Percentiles rank a stretch among this genome's conserved stretches.
Conservation (phyloP, 768 basidiomycete species). For the Suillus cothurnatus region DNA sequence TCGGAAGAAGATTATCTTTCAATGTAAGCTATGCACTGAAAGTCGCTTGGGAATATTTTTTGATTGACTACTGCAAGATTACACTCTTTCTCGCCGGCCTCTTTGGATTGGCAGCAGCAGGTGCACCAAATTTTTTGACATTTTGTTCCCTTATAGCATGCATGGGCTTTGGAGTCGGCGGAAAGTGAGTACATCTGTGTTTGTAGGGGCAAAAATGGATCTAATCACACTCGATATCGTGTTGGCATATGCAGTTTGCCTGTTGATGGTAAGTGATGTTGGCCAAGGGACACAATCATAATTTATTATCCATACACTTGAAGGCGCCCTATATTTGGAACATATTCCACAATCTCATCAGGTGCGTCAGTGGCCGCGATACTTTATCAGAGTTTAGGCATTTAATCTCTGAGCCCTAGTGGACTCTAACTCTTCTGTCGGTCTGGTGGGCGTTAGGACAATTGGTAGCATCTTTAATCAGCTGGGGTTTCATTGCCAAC, state of each 20-base stretch:
- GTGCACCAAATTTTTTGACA: constrained; percentile 45
- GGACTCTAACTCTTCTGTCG: constrained; percentile 57
- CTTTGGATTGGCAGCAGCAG: constrained; percentile 54
- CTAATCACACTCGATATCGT: constrained; percentile 15
- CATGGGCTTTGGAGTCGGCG: constrained; percentile 52
- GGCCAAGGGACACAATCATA: not conserved
- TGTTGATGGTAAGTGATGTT: constrained; percentile 43
- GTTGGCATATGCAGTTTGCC: constrained; percentile 36
- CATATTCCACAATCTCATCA: constrained; percentile 46
- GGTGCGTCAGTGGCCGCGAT: constrained; percentile 15
- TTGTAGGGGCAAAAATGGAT: constrained; percentile 18
- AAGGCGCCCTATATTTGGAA: constrained; percentile 48
- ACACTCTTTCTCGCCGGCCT: constrained; percentile 42
- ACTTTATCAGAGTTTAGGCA: constrained; percentile 4
- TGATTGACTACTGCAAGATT: constrained; percentile 18
- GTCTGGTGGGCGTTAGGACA: constrained; percentile 57
- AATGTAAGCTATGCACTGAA: constrained; percentile 27
- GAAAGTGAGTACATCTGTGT: constrained; percentile 42
- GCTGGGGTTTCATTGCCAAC: constrained; percentile 58
- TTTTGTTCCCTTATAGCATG: constrained; percentile 49
- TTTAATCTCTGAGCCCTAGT: constrained; percentile 30
- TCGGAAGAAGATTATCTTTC: constrained; percentile 49
- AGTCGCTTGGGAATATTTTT: not conserved
- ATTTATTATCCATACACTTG: constrained; percentile 26
- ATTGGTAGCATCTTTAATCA: constrained; percentile 51